Conservation (phyloP, 1,139 yeast genomes). For the Candida freyschussii region DNA sequence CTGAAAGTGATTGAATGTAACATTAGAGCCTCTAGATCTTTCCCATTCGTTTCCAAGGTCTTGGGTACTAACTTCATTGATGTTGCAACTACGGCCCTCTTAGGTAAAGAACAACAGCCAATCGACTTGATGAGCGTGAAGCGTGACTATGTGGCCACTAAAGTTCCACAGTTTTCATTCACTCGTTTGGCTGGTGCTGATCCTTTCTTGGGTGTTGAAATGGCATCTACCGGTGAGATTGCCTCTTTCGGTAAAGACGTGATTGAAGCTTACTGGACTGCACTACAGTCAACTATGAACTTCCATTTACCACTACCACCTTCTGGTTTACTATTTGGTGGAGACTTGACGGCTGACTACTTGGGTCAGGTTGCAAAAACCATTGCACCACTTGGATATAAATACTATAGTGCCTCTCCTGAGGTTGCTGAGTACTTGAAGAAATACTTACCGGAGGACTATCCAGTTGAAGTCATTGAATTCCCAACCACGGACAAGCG, state of each 20-base stretch:
- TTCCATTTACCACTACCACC: slow-evolving; percentile 91
- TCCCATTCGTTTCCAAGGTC: slow-evolving; percentile 98
- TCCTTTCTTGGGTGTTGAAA: slow-evolving; percentile 97
- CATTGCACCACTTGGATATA: slow-evolving; percentile 72
- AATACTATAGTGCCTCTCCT: slow-evolving; percentile 70
- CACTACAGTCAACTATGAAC: slow-evolving; percentile 95
- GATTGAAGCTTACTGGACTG: slow-evolving; percentile 94
- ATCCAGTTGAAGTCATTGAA: slow-evolving; percentile 59
- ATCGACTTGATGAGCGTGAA: slow-evolving; percentile 58
- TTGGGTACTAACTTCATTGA: slow-evolving; percentile 91
- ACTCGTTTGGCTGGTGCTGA: slow-evolving; percentile 98
- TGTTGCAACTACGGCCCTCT: slow-evolving; percentile 83
- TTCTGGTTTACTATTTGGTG: slow-evolving; percentile 85
- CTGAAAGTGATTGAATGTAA: slow-evolving; percentile 97
- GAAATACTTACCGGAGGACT: slow-evolving; percentile 36
- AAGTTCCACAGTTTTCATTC: slow-evolving; percentile 97
- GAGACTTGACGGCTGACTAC: slow-evolving; percentile 70
- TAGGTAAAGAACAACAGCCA: slow-evolving; percentile 65
- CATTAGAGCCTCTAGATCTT: slow-evolving; percentile 96
- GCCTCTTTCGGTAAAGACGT: slow-evolving; percentile 90
- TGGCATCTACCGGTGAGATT: slow-evolving; percentile 98
- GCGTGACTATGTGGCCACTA: slow-evolving; percentile 81
- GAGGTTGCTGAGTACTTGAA: slow-evolving; percentile 66
- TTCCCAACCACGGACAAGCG: slow-evolving; percentile 93
- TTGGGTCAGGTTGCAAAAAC: slow-evolving; percentile 70